phyloP scores from a whole-genome alignment of 768 basidiomycete species.

The Pleurotus platypus region DNA sequence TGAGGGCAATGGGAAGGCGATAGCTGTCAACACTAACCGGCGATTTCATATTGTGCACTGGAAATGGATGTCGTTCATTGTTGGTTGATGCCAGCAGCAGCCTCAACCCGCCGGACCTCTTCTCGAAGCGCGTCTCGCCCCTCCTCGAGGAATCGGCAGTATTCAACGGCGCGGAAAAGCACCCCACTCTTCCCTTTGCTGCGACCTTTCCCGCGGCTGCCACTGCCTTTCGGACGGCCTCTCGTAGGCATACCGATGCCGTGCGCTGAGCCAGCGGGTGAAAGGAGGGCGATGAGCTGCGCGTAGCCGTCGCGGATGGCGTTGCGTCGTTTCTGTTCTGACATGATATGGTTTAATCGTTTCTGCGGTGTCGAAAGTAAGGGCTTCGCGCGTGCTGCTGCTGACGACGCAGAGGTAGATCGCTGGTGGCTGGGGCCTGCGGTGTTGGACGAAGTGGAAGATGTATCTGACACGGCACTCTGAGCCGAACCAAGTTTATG shows the following conservation, averaged over 20 bases:
- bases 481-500: slow-evolving; percentile 14
- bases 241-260: slow-evolving; percentile 72
- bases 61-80: slow-evolving; percentile 6
- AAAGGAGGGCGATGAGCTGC: slow-evolving; percentile 76
- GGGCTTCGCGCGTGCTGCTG: slow-evolving; percentile 46
- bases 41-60: not conserved
- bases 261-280: slow-evolving; percentile 68
- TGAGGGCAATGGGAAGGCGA: not conserved
- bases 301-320: slow-evolving; percentile 89
- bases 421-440: slow-evolving; percentile 10
- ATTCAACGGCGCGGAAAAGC: slow-evolving; percentile 82
- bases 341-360: slow-evolving; percentile 90
- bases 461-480: slow-evolving; percentile 26
- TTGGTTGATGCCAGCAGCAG: slow-evolving; percentile 54
- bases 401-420: not conserved
- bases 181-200: slow-evolving; percentile 90
- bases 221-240: slow-evolving; percentile 78
- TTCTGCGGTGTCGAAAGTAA: slow-evolving; percentile 84
- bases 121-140: slow-evolving; percentile 65
- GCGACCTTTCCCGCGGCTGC: slow-evolving; percentile 59
- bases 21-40: not conserved
- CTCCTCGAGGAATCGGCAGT: slow-evolving; percentile 84
- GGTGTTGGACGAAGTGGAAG: slow-evolving; percentile 16
- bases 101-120: slow-evolving; percentile 68
- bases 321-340: slow-evolving; percentile 90